Percentiles rank a stretch among this genome's conserved stretches.
Evolutionary conservation across 1,139 yeast genomes (phyloP).

Genomic region (Saccharomyces uvarum): DNA sequence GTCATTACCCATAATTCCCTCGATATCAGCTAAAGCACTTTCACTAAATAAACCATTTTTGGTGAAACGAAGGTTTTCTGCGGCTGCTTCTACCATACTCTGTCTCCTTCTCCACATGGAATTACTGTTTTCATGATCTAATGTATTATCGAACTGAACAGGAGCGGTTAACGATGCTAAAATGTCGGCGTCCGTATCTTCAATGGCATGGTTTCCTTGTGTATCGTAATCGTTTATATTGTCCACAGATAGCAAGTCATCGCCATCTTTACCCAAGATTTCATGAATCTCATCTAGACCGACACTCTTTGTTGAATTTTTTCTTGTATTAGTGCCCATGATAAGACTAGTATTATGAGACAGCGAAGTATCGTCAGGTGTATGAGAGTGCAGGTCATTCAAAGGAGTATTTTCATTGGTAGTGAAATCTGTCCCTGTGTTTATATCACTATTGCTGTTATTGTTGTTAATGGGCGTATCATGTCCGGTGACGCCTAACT

Average conservation of each 20-base stretch:
- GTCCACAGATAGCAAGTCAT: constrained; percentile 15
- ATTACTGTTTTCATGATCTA: constrained; percentile 12
- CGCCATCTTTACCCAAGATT: constrained; percentile 19
- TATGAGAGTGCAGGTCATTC: neutral
- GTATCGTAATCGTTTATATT: constrained; percentile 5
- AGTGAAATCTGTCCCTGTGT: neutral
- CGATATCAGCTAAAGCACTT: constrained; percentile 62
- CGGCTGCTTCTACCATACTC: constrained; percentile 64
- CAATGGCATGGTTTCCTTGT: constrained; percentile 7
- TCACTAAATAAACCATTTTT: constrained; percentile 70
- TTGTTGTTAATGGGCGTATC: neutral
- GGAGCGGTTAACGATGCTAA: constrained; percentile 32
- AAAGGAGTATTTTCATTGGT: neutral
- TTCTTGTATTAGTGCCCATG: constrained; percentile 9
- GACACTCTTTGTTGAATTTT: constrained; percentile 23
- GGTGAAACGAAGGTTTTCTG: constrained; percentile 65
- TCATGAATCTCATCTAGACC: constrained; percentile 28
- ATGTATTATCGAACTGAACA: constrained; percentile 19
- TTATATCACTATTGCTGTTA: neutral
- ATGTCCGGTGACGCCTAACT: neutral
- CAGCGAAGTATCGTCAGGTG: neutral
- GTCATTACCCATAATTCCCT: constrained; percentile 37
- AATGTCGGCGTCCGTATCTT: constrained; percentile 27
- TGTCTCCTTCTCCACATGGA: constrained; percentile 43
- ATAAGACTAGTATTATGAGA: neutral